A percentile compares a stretch with the other conserved stretches of the same genome.
Evolutionary conservation across 257 asterid species (phyloP).

Genomic region (Solanum boliviense): DNA sequence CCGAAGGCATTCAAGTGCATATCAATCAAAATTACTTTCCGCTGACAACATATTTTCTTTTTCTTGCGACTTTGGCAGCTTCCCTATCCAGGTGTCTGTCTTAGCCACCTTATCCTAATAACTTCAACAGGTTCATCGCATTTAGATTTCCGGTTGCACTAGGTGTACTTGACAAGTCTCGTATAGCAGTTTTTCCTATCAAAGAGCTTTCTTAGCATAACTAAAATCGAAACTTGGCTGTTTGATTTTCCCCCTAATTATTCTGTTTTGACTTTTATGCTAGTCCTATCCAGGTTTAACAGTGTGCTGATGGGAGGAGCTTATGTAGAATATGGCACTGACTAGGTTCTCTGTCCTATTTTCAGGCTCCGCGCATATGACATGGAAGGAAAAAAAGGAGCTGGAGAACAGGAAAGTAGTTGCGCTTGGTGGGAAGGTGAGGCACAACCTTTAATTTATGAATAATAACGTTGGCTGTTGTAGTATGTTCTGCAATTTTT

Average conservation of each 20-base stretch:
- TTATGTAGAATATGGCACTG: neutral
- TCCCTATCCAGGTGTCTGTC: neutral
- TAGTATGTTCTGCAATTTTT: neutral
- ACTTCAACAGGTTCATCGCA: neutral
- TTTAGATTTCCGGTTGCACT: neutral
- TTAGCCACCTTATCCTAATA: neutral
- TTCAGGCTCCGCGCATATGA: slow-evolving; percentile 53
- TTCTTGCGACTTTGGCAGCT: neutral
- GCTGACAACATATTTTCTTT: neutral
- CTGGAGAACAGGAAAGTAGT: slow-evolving; percentile 59
- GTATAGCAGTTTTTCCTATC: neutral
- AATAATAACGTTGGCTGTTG: neutral
- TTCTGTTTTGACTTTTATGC: neutral
- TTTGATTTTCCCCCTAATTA: neutral
- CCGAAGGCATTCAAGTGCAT: neutral
- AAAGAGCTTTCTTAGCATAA: neutral
- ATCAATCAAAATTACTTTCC: neutral
- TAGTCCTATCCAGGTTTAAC: neutral
- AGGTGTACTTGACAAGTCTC: neutral
- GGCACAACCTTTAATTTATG: neutral
- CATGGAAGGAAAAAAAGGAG: slow-evolving; percentile 66
- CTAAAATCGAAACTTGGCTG: neutral
- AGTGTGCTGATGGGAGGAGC: neutral
- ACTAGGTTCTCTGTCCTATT: neutral
- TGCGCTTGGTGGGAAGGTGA: slow-evolving; percentile 84